Evolutionary conservation across 2,329 filamentous ascomycete species (phyloP).

Genomic region (Aulographum hederae): DNA sequence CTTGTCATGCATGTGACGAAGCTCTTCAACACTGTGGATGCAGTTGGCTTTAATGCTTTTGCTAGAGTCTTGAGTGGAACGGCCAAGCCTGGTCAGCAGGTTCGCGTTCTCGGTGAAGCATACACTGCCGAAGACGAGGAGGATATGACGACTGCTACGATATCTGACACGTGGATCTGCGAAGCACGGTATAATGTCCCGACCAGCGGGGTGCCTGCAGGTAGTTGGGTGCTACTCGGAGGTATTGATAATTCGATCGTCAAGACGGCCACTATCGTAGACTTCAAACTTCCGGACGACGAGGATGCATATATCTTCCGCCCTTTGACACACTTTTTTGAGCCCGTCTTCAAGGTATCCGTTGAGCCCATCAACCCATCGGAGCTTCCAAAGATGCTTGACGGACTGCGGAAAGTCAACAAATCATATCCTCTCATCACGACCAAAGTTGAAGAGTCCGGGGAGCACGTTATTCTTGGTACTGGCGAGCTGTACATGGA

Average conservation of each 20-base stretch:
- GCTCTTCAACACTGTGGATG: constrained; percentile 76
- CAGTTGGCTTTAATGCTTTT: constrained; percentile 78
- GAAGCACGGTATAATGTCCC: constrained; percentile 88
- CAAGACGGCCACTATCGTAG: constrained; percentile 84
- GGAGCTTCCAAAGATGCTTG: constrained; percentile 95
- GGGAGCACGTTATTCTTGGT: constrained; percentile 85
- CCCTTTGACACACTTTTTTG: constrained; percentile 83
- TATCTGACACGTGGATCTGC: constrained; percentile 74
- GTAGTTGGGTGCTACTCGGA: constrained; percentile 79
- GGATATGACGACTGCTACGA: constrained; percentile 79
- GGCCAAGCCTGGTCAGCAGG: constrained; percentile 60
- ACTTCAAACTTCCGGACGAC: constrained; percentile 60
- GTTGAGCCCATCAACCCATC: constrained; percentile 97
- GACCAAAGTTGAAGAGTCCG: constrained; percentile 95
- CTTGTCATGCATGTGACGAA: constrained; percentile 87
- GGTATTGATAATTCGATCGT: constrained; percentile 97
- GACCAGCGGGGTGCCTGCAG: constrained; percentile 79
- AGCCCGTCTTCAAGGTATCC: constrained; percentile 93
- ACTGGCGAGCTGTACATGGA: constrained; percentile 99
- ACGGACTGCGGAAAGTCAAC: constrained; percentile 89
- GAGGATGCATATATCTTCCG: constrained; percentile 94
- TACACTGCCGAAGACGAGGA: constrained; percentile 96
- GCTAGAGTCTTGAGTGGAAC: constrained; percentile 88
- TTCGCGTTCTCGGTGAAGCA: constrained; percentile 83
- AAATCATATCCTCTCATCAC: constrained; percentile 93